phyloP scores from a whole-genome alignment of 805 yeast species.

The Candida boleticola region DNA sequence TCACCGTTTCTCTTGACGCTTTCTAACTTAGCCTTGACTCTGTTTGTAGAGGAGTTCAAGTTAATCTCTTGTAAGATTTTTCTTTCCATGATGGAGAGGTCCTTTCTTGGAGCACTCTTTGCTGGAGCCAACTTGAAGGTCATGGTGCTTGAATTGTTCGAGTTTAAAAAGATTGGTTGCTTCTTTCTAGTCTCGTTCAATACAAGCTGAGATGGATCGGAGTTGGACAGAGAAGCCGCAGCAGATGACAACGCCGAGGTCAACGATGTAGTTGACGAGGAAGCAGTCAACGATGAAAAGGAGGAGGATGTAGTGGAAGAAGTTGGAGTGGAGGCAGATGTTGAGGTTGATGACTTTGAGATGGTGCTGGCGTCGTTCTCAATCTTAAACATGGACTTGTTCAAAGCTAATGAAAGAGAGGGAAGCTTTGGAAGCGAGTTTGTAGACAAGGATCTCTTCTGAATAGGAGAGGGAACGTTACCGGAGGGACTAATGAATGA shows the following conservation, averaged over 20 bases:
- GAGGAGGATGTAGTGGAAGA: not conserved
- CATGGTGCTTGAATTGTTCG: slow-evolving; percentile 27
- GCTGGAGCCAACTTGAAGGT: slow-evolving; percentile 35
- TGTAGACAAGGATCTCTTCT: slow-evolving; percentile 19
- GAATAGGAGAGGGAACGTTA: slow-evolving; percentile 16
- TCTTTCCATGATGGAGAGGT: slow-evolving; percentile 14
- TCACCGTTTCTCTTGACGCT: slow-evolving; percentile 8
- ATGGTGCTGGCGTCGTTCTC: not conserved
- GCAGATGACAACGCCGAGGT: not conserved
- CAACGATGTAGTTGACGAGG: not conserved
- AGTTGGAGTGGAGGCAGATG: not conserved
- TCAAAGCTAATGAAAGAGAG: not conserved
- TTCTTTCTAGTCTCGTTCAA: slow-evolving; percentile 32
- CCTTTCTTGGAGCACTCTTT: slow-evolving; percentile 19
- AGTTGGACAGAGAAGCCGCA: not conserved
- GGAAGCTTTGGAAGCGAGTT: slow-evolving; percentile 4
- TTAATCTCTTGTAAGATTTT: slow-evolving; percentile 26
- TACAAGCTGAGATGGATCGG: slow-evolving; percentile 8
- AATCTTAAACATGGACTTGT: slow-evolving; percentile 2
- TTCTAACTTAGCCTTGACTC: slow-evolving; percentile 6
- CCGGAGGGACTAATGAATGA: slow-evolving; percentile 19
- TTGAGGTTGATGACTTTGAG: not conserved
- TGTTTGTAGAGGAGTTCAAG: slow-evolving; percentile 11
- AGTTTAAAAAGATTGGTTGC: slow-evolving; percentile 31
- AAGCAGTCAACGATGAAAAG: not conserved